Evolutionary conservation across 108 stramenopile genomes (phyloP), one percentile per base, ranked within the genome.

Genomic region (Cyclotella atomus): DNA sequence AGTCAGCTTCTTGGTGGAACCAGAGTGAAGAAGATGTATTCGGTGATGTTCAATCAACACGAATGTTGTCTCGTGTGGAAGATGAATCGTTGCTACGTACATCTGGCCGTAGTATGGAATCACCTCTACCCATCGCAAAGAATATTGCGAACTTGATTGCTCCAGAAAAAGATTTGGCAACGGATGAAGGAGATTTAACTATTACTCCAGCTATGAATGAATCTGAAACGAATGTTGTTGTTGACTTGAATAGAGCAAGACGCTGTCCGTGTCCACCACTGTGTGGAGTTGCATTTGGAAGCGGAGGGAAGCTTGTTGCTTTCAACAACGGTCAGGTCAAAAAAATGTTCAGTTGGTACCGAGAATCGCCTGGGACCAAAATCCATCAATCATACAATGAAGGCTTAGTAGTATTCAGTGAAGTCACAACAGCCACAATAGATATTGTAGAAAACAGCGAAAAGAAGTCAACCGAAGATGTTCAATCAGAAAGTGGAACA

Each of bases 281-380:
- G 32, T 94, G 93, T 75, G 90, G 90, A 6, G 90, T 87, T 59
- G 75, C 73, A 6, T 94, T 94, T 33, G 77, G 70, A 38, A 85
- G 89, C 14, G 76, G 72, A 24, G 93, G 93, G 15, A 78, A 85
- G 7, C 61, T 94, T 6, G 72, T 88, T 1, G 55, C 66, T 0
- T 94, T 91, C 66, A 77, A 77, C 59, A 94, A 94, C 71, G 93
- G 93, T 2, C 85, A 87, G 62, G 85, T 89, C 1, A 85, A 82
- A 50, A 79, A 76, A 46, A 88, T 87, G 89, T 92, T 88, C 88
- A 64, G 71, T 9, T 88, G 87, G 88, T 90, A 81, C 72, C 70
- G 66, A 30, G 14, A 65, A 23, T 23, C 65, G 24, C 49, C 65
- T 21, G 20, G 15, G 49, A 38, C 14, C 49, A 38, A 24, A 25